Conservation (phyloP, 129 eudicot species). For the Flaveria brownii region DNA sequence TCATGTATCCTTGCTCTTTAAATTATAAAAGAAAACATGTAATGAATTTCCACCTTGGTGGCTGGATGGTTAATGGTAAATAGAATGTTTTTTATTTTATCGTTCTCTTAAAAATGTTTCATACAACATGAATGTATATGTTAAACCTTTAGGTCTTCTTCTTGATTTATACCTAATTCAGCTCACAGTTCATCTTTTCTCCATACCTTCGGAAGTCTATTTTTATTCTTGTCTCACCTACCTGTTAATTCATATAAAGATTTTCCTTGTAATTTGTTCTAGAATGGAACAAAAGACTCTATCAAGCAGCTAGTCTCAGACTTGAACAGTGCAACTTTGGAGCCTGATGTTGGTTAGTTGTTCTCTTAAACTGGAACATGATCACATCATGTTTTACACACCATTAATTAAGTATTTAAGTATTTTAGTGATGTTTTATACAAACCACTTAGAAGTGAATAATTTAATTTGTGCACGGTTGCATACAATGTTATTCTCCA, state of each 20-base stretch:
- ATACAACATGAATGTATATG: background rate
- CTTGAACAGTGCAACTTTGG: conserved; percentile 88
- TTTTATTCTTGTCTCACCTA: conserved; percentile 10
- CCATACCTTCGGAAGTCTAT: background rate
- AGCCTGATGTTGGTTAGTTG: conserved; percentile 93
- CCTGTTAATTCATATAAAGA: conserved; percentile 22
- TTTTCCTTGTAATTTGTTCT: conserved; percentile 24
- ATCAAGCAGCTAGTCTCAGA: conserved; percentile 92
- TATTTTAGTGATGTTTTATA: conserved; percentile 1
- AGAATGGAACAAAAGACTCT: conserved; percentile 97
- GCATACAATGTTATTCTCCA: background rate
- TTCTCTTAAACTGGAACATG: conserved; percentile 20
- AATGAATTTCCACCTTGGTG: conserved; percentile 2
- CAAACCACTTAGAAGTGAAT: background rate
- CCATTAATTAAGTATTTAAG: background rate
- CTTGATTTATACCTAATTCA: conserved; percentile 7
- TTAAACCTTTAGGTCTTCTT: conserved; percentile 6
- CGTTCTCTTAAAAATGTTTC: background rate
- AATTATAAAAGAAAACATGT: background rate
- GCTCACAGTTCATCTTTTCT: conserved; percentile 17
- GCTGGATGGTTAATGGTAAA: conserved; percentile 1
- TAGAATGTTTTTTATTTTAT: background rate
- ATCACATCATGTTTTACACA: conserved; percentile 4
- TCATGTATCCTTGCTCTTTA: background rate
- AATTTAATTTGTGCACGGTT: background rate